Evolutionary conservation across 768 basidiomycete species (phyloP).

Genomic region (Serpula lacrymans): DNA sequence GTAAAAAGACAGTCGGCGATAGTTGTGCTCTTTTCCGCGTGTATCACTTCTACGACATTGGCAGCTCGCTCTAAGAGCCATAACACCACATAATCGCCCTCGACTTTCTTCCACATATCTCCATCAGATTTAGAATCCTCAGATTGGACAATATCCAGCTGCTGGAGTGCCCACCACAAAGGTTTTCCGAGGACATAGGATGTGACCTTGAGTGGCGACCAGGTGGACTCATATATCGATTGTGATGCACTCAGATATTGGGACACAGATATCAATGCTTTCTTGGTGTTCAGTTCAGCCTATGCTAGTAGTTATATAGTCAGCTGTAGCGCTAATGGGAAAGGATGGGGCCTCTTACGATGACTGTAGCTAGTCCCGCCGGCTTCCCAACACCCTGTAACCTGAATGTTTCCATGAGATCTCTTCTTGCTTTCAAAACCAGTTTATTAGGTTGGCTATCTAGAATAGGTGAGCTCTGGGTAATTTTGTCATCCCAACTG

Average conservation of each 20-base stretch:
- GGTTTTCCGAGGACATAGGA: slow-evolving; percentile 73
- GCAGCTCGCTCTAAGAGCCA: slow-evolving; percentile 65
- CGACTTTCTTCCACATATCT: slow-evolving; percentile 52
- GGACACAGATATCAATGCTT: slow-evolving; percentile 43
- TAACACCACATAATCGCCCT: slow-evolving; percentile 73
- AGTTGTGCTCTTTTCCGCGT: slow-evolving; percentile 39
- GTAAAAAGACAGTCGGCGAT: slow-evolving; percentile 63
- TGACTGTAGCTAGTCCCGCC: slow-evolving; percentile 62
- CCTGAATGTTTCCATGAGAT: slow-evolving; percentile 57
- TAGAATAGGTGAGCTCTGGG: slow-evolving; percentile 10
- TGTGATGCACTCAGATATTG: slow-evolving; percentile 54
- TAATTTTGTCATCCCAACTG: slow-evolving; percentile 36
- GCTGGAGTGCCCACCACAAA: slow-evolving; percentile 84
- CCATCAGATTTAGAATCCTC: slow-evolving; percentile 51
- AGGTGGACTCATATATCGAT: slow-evolving; percentile 68
- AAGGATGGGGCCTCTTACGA: slow-evolving; percentile 52
- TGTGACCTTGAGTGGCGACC: slow-evolving; percentile 67
- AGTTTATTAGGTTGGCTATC: slow-evolving; percentile 43
- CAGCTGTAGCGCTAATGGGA: slow-evolving; percentile 13
- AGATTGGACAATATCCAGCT: slow-evolving; percentile 62
- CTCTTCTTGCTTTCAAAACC: slow-evolving; percentile 52
- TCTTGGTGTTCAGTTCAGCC: slow-evolving; percentile 56
- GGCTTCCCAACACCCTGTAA: slow-evolving; percentile 74
- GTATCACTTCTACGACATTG: slow-evolving; percentile 46
- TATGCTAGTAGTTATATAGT: slow-evolving; percentile 48